Evolutionary conservation across 2,329 filamentous ascomycete species (phyloP).

Genomic region (Kalaharituber pfeilii): DNA sequence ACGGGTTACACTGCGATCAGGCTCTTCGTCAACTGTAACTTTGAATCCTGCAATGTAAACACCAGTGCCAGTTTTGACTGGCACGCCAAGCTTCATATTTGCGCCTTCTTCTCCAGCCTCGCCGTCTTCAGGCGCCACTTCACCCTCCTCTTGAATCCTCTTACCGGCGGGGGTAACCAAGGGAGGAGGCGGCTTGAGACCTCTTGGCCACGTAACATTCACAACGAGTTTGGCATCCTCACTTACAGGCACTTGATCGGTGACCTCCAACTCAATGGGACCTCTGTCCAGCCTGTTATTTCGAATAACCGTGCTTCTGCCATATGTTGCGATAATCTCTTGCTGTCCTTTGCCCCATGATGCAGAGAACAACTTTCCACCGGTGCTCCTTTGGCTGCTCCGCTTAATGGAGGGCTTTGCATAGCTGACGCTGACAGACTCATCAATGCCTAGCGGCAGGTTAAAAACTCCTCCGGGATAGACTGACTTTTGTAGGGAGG

Average conservation of each 20-base stretch:
- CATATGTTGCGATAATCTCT: constrained; percentile 18
- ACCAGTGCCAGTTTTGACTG: not conserved
- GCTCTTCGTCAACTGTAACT: not conserved
- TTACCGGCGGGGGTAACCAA: not conserved
- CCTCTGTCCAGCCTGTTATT: constrained; percentile 14
- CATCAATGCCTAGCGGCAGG: constrained; percentile 43
- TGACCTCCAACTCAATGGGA: constrained; percentile 34
- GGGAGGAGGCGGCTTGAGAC: constrained; percentile 15
- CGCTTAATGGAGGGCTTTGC: constrained; percentile 38
- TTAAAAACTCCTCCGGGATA: constrained; percentile 35
- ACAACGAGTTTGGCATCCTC: constrained; percentile 42
- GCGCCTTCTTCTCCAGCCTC: not conserved
- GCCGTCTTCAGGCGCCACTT: not conserved
- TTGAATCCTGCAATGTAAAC: not conserved
- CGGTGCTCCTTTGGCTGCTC: constrained; percentile 33
- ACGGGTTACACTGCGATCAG: not conserved
- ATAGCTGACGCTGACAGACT: constrained; percentile 39
- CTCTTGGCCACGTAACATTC: constrained; percentile 34
- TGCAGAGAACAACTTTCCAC: constrained; percentile 18
- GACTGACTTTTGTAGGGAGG: constrained; percentile 38
- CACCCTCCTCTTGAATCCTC: not conserved
- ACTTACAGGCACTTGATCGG: constrained; percentile 45
- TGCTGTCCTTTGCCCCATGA: constrained; percentile 13
- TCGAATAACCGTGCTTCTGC: constrained; percentile 17
- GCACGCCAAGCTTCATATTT: not conserved